Conservation (phyloP, 2,329 filamentous ascomycete species). For the Hypocrella siamensis region DNA sequence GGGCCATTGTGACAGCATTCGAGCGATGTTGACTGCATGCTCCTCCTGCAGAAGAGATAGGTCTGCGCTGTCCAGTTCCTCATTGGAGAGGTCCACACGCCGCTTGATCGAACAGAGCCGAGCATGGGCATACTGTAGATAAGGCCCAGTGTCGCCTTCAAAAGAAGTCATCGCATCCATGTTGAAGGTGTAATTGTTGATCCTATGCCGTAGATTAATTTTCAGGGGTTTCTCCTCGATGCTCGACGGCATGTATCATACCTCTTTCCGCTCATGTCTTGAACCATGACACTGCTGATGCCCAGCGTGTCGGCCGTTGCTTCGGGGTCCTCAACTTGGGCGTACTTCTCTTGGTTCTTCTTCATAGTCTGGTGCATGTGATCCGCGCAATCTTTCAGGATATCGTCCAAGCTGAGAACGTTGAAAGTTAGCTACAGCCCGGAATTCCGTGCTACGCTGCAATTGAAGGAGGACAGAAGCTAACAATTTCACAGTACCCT, state of each 20-base stretch:
- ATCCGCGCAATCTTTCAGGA: conserved; percentile 53
- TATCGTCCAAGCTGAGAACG: conserved; percentile 6
- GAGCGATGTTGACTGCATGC: conserved; percentile 58
- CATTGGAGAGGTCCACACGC: conserved; percentile 33
- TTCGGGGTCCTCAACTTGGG: conserved; percentile 71
- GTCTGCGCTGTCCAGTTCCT: conserved; percentile 48
- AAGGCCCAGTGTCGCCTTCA: conserved; percentile 73
- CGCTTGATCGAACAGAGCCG: conserved; percentile 51
- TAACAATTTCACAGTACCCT: conserved; percentile 56
- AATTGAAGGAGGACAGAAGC: neutral
- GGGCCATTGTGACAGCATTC: conserved; percentile 69
- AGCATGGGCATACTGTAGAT: conserved; percentile 71
- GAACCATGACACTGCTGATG: conserved; percentile 92
- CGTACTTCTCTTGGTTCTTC: conserved; percentile 80
- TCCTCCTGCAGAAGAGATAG: conserved; percentile 52
- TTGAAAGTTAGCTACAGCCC: conserved; percentile 1
- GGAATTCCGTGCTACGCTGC: conserved; percentile 1
- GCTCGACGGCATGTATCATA: conserved; percentile 19
- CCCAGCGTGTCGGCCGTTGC: conserved; percentile 75
- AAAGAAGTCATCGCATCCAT: conserved; percentile 72
- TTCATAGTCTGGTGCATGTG: conserved; percentile 98
- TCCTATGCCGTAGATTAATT: conserved; percentile 14
- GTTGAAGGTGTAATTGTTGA: conserved; percentile 58
- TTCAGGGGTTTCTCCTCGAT: neutral
- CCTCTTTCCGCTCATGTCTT: conserved; percentile 95